Base-by-base conservation (phyloP, 2,329 filamentous ascomycete species). In the Huntiella moniliformis region DNA sequence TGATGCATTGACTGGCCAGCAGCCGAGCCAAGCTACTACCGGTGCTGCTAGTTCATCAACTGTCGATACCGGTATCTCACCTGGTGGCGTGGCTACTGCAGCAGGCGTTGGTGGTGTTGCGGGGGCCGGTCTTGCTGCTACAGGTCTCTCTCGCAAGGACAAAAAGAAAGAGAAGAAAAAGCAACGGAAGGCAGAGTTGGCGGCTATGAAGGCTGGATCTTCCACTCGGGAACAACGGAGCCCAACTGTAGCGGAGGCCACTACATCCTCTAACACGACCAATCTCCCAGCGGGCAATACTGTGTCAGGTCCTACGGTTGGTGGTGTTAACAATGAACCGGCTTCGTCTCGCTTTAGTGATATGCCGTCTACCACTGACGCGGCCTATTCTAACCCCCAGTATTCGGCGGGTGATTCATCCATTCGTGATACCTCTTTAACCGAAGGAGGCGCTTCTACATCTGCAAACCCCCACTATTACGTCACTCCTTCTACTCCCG, bases 111-210 rank as follows among this genome's bases (percentile, higher is more conserved):
- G 47, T 28, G 40, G 39, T 12, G 11, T 18, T 34, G 31, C 31
- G 7, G 40, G n/a, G 13, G 35, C 33, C n/a, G 40, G n/a, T 15
- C 7, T 32, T 17, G 31, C 31, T 1, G 16, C 39, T 18, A 11
- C 36, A 10, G 22, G 17, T 3, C n/a, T 46, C 12, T 18, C 44
- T 16, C 48, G 40, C 33, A 46, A 46, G 28, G 48, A 47, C n/a
- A 79, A 75, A 56, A 84, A 82, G 58, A 86, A 82, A 63, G 88
- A 84, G 60, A 85, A 81, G 63, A 83, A 80, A 66, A 86, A 83
- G 69, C 71, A 72, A 28, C 82, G 78, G 60, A 83, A 82, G 64
- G 73, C 78, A 4, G 53, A 64, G 50, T 59, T 62, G 40, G 58
- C 56, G 49, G 45, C 38, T 8, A 18, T 47, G 1, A 32, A 43